phyloP scores from a whole-genome alignment of 495 filamentous ascomycete genomes.

The Letharia lupina region DNA sequence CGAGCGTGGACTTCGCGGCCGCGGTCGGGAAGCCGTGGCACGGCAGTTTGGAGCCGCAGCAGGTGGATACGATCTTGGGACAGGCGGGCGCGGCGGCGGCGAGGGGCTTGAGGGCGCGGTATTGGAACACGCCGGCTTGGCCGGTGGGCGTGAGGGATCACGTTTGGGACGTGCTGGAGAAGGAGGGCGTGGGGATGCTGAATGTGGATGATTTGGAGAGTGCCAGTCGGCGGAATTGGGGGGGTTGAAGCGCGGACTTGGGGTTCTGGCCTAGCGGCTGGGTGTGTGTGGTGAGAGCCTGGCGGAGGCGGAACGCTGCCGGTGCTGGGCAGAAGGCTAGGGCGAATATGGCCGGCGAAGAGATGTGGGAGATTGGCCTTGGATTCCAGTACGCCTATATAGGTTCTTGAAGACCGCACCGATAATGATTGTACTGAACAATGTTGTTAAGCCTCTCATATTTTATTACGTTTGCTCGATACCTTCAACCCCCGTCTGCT shows the following conservation, averaged over 20 bases:
- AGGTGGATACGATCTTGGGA: constrained; percentile 48
- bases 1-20: constrained; percentile 35
- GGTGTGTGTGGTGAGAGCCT: not conserved
- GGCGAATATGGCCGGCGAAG: not conserved
- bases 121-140: constrained; percentile 67
- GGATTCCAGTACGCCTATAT: too few species aligned
- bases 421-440: too few species aligned
- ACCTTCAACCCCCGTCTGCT: too few species aligned
- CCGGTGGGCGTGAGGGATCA: constrained; percentile 55
- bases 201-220: constrained; percentile 56
- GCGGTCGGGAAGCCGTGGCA: constrained; percentile 33
- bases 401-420: too few species aligned
- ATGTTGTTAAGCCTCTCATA: too few species aligned
- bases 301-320: too few species aligned
- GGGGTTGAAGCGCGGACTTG: not conserved
- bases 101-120: constrained; percentile 57
- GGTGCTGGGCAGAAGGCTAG: not conserved
- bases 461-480: too few species aligned
- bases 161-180: constrained; percentile 58
- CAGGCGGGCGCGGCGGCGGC: constrained; percentile 55
- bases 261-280: not conserved
- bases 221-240: constrained; percentile 41
- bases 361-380: too few species aligned
- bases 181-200: constrained; percentile 58
- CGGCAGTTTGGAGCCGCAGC: constrained; percentile 33